These are phyloP conservation scores for Amylostereum areolatum DNA, from an alignment of 1,284 basidiomycete species.

Conservation along the genomic window DNA sequence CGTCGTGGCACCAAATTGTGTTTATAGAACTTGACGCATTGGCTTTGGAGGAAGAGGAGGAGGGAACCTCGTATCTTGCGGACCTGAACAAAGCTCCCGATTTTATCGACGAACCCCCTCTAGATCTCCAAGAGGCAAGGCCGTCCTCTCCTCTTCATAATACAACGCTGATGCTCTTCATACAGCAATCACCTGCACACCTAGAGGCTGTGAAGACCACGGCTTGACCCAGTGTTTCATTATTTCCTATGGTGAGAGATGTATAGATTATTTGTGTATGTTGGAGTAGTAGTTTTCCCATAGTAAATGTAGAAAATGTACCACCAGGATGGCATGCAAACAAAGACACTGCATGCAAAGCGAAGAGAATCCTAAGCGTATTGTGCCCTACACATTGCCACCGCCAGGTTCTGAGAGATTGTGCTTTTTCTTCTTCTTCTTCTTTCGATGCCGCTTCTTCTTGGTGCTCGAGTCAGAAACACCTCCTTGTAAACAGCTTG, in stretches of 20 bases:
- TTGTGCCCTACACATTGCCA: not conserved
- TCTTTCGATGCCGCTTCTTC: constrained; percentile 50
- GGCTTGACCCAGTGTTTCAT: not conserved
- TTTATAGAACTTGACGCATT: constrained; percentile 81
- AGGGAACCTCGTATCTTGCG: constrained; percentile 78
- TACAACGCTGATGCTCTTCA: constrained; percentile 3
- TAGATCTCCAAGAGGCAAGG: constrained; percentile 56
- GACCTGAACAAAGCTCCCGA: constrained; percentile 85
- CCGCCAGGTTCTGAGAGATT: not conserved
- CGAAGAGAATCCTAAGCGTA: not conserved
- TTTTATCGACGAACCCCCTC: constrained; percentile 82
- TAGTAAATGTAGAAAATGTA: too few relatives aligned
- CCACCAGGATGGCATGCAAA: too few relatives aligned
- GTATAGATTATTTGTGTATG: too few relatives aligned
- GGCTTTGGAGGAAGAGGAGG: constrained; percentile 83
- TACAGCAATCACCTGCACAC: constrained; percentile 7
- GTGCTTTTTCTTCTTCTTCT: constrained; percentile 42
- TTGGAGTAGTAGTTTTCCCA: too few relatives aligned
- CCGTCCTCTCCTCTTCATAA: not conserved
- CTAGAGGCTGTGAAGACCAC: constrained; percentile 56
- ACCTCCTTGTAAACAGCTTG: constrained; percentile 24
- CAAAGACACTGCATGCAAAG: not conserved
- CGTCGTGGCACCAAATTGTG: constrained; percentile 1
- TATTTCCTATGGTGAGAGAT: not conserved
- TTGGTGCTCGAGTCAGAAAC: constrained; percentile 20